Conservation (phyloP, 208 protist species). For the Porcisia deanei region DNA sequence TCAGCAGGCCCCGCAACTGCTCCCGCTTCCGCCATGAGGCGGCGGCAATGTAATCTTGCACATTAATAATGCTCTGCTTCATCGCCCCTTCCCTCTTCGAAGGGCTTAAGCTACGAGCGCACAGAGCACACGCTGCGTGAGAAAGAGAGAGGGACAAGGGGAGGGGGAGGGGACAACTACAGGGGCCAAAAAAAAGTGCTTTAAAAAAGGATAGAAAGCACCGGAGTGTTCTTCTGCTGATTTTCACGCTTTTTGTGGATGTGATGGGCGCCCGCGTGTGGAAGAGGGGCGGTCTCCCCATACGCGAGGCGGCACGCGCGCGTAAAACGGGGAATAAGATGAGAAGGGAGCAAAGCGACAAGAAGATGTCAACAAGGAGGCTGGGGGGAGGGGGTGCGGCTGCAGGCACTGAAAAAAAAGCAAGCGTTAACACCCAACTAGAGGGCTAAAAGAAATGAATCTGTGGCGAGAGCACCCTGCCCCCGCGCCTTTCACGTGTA, state of each 20-base stretch:
- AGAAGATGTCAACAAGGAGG: not conserved
- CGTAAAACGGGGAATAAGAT: not conserved
- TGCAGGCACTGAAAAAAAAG: not conserved
- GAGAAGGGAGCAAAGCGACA: not conserved
- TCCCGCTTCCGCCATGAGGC: constrained; percentile 70
- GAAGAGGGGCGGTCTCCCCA: not conserved
- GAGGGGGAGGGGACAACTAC: not conserved
- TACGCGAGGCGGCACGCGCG: not conserved
- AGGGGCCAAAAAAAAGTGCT: not conserved
- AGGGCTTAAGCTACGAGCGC: not conserved
- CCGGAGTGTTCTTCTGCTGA: no score
- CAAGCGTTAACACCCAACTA: not conserved
- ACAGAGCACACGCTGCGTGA: not conserved
- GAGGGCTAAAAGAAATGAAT: not conserved
- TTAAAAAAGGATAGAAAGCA: no score
- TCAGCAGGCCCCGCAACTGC: constrained; percentile 77
- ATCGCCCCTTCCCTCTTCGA: constrained; percentile 18
- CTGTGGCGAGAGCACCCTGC: no score
- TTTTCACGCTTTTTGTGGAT: not conserved
- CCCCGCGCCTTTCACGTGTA: no score
- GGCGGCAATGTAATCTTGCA: constrained; percentile 64
- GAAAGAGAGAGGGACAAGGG: not conserved
- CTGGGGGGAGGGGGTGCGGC: not conserved
- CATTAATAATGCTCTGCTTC: constrained; percentile 66
- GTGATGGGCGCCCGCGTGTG: not conserved